Evolutionary conservation across 345 rosid species (phyloP), one percentile per base, ranked within the genome.

Genomic region (Hypericum androsaemum): DNA sequence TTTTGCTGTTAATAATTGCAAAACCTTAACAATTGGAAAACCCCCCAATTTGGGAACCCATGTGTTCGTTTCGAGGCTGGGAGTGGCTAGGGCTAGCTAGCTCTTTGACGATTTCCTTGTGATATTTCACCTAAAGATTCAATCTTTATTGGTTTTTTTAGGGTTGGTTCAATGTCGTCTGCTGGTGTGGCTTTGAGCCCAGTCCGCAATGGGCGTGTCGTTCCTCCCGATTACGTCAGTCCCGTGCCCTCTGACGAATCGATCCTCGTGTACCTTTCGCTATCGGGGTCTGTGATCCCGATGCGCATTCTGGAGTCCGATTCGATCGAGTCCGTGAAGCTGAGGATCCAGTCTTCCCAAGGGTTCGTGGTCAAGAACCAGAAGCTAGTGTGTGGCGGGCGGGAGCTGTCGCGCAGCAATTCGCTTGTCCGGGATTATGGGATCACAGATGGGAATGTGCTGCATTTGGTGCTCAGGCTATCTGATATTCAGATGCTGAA

Each of bases 321-420:
- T 63, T 80, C 82, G 6, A 71, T 89, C 70, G 86, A 88, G 5
- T 81, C 78, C 17, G 79, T 89, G 72, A 89, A 83, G 73, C 70
- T 83, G 62, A 77, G 87, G 68, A 83, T 89, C 68, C 89, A 81
- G 74, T 66, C 68, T 60, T 71, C 62, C 54, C 75, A 72, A 63
- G 94, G 92, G 0, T 66, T 80, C 70, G 73, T 77, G 55, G 80
- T 64, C 49, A 85, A 77, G 72, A 81, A 71, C 67, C 92, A 73
- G 71, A 89, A 66, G 57, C 71, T 89, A 65, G 74, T 83, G n/a
- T 72, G 45, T 53, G 76, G 71, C 41, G 85, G 94, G 17, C 68
- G 78, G 60, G 92, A 85, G 52, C 50, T 79, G 53, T 71, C 92
- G 53, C 71, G 73, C 46, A 71, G 54, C 66, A 71, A 74, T 64